A percentile compares a stretch with the other conserved stretches of the same genome.
Conservation (phyloP, 192 early-diverging fungal species). For the Umbelopsis sp. region DNA sequence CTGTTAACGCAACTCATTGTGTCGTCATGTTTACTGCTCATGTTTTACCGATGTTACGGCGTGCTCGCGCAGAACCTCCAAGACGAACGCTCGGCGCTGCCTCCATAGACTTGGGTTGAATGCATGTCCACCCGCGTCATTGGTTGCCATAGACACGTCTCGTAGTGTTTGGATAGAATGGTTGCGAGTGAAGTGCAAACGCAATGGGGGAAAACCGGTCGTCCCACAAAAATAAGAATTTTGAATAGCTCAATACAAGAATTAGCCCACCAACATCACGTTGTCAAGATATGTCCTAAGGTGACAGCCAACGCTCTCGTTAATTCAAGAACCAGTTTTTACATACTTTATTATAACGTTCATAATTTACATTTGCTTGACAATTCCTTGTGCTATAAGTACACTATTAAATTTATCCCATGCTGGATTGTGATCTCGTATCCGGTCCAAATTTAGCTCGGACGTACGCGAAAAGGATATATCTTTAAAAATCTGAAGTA, state of each 20-base stretch:
- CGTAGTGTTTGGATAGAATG: not conserved
- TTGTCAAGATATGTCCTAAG: too few relatives aligned
- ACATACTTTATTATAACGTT: not conserved
- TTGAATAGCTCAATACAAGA: not conserved
- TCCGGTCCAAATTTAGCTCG: not conserved
- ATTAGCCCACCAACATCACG: too few relatives aligned
- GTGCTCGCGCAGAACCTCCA: slow-evolving; percentile 52
- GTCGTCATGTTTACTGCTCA: not conserved
- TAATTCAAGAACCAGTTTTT: not conserved
- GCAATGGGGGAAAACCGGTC: not conserved
- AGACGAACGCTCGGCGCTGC: slow-evolving; percentile 73
- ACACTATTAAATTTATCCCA: slow-evolving; percentile 19
- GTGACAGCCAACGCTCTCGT: not conserved
- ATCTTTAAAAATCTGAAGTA: slow-evolving; percentile 9
- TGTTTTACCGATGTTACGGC: slow-evolving; percentile 50
- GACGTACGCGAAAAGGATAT: slow-evolving; percentile 6
- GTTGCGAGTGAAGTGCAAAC: not conserved
- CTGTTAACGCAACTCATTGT: not conserved
- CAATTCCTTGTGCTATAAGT: slow-evolving; percentile 12
- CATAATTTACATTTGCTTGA: not conserved
- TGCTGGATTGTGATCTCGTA: slow-evolving; percentile 7
- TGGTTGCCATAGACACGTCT: not conserved
- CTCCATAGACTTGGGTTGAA: slow-evolving; percentile 78
- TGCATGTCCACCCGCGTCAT: not conserved
- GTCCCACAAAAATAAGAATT: not conserved